Evolutionary conservation across 371 early-diverging fungal genomes (phyloP), one percentile per base, ranked within the genome.

Genomic region (Cokeromyces recurvatus): DNA sequence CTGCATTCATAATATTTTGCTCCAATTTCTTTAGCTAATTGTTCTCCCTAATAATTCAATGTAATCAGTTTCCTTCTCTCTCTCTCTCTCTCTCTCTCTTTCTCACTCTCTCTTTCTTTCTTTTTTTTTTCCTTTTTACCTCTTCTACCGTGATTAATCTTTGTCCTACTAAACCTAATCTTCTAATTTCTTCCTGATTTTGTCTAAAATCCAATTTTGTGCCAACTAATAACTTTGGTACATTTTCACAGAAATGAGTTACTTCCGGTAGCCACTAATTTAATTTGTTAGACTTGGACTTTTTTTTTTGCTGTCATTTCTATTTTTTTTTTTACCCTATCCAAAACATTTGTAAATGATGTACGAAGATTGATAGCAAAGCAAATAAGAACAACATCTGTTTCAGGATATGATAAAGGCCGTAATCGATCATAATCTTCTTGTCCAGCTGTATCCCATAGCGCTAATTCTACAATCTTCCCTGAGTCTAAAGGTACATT

Each of bases 371-470:
- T 80, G 40, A 84, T 74, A 21, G 79, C 71, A 63, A 82, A 84
- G 40, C 84, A 85, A 23, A 89, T 84, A 31, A 89, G 67, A 21
- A 88, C 71, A 15, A 86, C 85, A 50, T 89, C 75, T 12, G 87
- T 75, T 53, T 85, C 88, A 24, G 86, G 85, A 53, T 88, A 89
- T 12, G 83, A 81, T 19, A 89, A 65, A 6, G 88, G 87, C n/a
- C 89, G 62, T 48, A 89, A 60, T 44, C 85, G 69, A 69, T 93
- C 93, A 62, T 90, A 93, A 60, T 93, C 93, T 63, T 95, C 95
- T 62, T 95, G 95, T 22, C 90, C 92, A 37, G 94, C 94, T 55
- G 84, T 83, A 68, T 83, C 84, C 84, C 84, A 85, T 29, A 84
- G 54, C 20, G 82, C 81, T 41, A 84, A 62, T 58, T 84, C 83